A percentile compares a stretch with the other conserved stretches of the same genome.
phyloP scores from a whole-genome alignment of 176 grass and related monocot species.

The Juncus effusus region DNA sequence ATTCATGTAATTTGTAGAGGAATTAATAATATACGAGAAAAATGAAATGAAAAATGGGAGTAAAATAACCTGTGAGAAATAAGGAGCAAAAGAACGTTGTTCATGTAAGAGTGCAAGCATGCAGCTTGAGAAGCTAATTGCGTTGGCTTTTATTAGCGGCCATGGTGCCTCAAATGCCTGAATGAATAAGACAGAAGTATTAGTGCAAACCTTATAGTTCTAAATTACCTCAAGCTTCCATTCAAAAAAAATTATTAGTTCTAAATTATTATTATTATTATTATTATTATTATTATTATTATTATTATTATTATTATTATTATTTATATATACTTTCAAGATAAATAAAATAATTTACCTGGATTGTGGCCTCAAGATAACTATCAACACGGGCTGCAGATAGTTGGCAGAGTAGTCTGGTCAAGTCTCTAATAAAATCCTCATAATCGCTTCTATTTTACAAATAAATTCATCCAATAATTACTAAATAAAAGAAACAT shows the following conservation, averaged over 20 bases:
- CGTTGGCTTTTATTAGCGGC: slow-evolving; percentile 76
- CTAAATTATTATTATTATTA: background rate
- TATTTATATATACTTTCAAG: background rate
- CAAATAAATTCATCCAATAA: slow-evolving; percentile 8
- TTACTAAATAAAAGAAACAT: slow-evolving; percentile 2
- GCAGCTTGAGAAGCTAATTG: slow-evolving; percentile 35
- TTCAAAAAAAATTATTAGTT: too few species aligned
- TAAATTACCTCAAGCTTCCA: background rate
- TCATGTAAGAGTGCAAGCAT: slow-evolving; percentile 79
- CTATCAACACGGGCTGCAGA: slow-evolving; percentile 50
- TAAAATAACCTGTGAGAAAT: slow-evolving; percentile 51
- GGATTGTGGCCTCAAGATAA: slow-evolving; percentile 31
- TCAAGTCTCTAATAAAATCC: too few species aligned
- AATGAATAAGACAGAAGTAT: slow-evolving; percentile 21
- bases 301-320: slow-evolving; percentile 16
- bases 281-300: too few species aligned
- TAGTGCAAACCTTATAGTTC: background rate
- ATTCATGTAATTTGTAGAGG: background rate
- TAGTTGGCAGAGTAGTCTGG: slow-evolving; percentile 53
- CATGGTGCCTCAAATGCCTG: slow-evolving; percentile 94
- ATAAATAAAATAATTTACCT: slow-evolving; percentile 64
- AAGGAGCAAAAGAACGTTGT: slow-evolving; percentile 28
- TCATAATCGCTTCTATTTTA: slow-evolving; percentile 31
- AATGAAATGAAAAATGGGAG: slow-evolving; percentile 14
- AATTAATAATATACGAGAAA: background rate